Evolutionary conservation across 768 basidiomycete species (phyloP), one percentile per base, ranked within the genome.

Genomic region (Leucosporidium yakuticum): DNA sequence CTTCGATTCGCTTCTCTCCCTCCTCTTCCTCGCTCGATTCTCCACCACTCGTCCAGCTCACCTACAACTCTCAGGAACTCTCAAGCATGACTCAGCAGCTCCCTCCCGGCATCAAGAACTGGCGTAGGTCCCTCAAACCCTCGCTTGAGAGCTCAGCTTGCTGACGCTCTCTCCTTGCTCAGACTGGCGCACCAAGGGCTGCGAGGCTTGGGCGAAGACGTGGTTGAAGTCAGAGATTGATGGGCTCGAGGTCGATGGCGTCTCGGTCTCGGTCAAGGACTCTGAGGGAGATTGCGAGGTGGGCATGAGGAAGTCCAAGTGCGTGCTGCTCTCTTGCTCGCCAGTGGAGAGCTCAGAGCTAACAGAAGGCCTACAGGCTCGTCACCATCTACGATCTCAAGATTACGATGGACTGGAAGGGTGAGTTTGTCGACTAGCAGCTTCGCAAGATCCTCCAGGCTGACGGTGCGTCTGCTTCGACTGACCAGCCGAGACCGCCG

Each of bases 131-230:
- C 2, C 27, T 12, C 17, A 2, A 5, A 20, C 20, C 12, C 36
- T 1, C 1, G 14, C 29, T 11, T 34, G 34, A 27, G 21, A 51
- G 50, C 23, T 23, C 50, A 23, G 23, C 7, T 23, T 9, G 25
- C 50, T 51, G 50, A 51, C 25, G 8, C 25, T 23, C 23, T 2
- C 21, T 50, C 21, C 23, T 19, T 3, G 17, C 54, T 9, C 59
- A 64, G 60, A 76, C 64, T 76, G 75, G 73, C 50, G 68, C 11
- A 69, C 64, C 21, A 74, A 72, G 68, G 69, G 71, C 31, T 65
- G 69, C 44, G 68, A 69, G 60, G 54, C 62, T 4, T 76, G 75
- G 75, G 69, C 71, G 11, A 71, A 71, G 66, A 34, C 53, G 55
- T 76, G 62, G 63, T 73, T 68, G 49, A 32, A 31, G 39, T 27